phyloP scores from a whole-genome alignment of 2,329 filamentous ascomycete genomes.

The Mollisia scopiformis region DNA sequence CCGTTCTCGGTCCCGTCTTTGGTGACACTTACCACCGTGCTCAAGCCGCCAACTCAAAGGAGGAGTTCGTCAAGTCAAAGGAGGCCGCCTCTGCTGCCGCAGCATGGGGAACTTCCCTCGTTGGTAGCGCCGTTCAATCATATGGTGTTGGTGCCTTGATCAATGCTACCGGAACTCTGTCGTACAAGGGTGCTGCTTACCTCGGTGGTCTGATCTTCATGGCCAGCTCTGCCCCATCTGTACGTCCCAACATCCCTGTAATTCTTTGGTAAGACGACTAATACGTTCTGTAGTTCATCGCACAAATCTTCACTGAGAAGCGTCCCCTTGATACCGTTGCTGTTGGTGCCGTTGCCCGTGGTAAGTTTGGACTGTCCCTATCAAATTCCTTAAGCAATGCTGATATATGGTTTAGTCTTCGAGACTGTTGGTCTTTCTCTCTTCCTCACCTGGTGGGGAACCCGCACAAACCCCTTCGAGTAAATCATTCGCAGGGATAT shows the following conservation, averaged over 20 bases:
- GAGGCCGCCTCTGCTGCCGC: conserved; percentile 87
- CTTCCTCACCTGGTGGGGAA: conserved; percentile 98
- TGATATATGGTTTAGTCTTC: conserved; percentile 52
- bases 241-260: too few species aligned
- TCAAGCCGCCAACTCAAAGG: conserved; percentile 88
- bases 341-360: conserved; percentile 78
- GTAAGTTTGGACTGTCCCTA: conserved; percentile 3
- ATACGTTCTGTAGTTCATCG: conserved; percentile 66
- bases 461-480: conserved; percentile 85
- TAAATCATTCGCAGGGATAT: conserved; percentile 18
- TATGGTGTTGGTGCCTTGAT: conserved; percentile 89
- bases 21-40: conserved; percentile 94
- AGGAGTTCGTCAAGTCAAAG: conserved; percentile 94
- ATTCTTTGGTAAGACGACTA: not conserved
- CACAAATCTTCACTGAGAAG: conserved; percentile 88
- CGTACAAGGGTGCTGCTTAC: conserved; percentile 97
- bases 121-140: conserved; percentile 85
- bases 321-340: conserved; percentile 88
- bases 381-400: not conserved
- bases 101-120: conserved; percentile 86
- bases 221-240: conserved; percentile 83
- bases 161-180: conserved; percentile 93
- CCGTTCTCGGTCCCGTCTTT: conserved; percentile 86
- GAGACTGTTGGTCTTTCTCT: conserved; percentile 92
- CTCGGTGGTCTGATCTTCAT: conserved; percentile 90